Evolutionary conservation across 768 basidiomycete genomes (phyloP), one percentile per base, ranked within the genome.

Genomic region (Glaciozyma martinii): DNA sequence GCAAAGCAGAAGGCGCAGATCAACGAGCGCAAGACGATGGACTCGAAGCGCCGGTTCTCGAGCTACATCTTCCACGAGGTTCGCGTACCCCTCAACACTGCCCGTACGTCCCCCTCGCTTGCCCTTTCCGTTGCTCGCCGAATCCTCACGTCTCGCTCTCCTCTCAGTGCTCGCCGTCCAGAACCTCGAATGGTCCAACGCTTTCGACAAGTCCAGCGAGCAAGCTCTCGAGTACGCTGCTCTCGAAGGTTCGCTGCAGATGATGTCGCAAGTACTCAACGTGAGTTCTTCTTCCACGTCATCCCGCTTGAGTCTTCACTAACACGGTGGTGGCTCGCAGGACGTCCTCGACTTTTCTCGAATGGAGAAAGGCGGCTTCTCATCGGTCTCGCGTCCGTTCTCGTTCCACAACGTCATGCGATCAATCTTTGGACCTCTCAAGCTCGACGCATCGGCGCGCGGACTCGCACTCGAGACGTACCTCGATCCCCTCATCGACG

Each of bases 151-250:
- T 47, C 6, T 47, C 68, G 76, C 77, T 10, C 71, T 75, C 1
- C 6, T 21, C n/a, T 30, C 59, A 80, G 78, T 92, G 19, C 79
- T 94, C 56, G 90, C 92, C 1, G 87, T 93, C 23, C 92, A 95
- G 78, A 94, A 97, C 73, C 85, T 94, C 76, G 78, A 82, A 86
- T 88, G 66, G 89, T 88, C 84, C 1, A 84, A 86, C 12, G 82
- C 83, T 2, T 82, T 94, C 53, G 81, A 82, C 84, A 70, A 27
- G 50, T 71, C n/a, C 64, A 74, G 21, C 68, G 83, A 86, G 44
- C 86, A 91, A 72, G 85, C 87, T 66, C 84, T 93, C 62, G 91
- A 95, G 78, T 91, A 92, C 73, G 85, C 84, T 72, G 92, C 89
- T 9, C 80, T 92, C 23, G 84, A 85, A 71, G 87, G 87, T 3